Base-by-base conservation (phyloP, 2,329 filamentous ascomycete species). In the Fusarium beomiforme region DNA sequence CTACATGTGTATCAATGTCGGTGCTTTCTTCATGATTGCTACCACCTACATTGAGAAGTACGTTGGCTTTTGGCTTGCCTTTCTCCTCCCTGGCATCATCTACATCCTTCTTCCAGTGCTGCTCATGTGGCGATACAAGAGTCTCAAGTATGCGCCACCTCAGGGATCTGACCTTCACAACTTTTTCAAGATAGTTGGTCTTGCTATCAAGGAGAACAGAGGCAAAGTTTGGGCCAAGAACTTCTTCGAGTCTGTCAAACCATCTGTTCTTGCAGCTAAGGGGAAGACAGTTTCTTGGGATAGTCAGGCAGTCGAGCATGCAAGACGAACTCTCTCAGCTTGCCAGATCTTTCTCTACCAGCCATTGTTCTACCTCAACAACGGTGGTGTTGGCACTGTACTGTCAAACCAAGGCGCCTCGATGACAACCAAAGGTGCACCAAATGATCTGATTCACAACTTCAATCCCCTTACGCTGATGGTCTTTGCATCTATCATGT, bases 391-490 rank as follows among this genome's bases (percentile, higher is more conserved):
- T 16, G 31, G 47, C 0, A 50, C 31, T 1, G 47, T 50, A 11
- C 19, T 50, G 1, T 50, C 47, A 14, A 50, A 50, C 2, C 47
- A 50, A 16, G 47, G 47, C 17, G 47, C 47, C 4, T n/a, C 47
- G 4, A 50, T 86, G 80, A 82, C 79, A 11, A 79, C 79, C n/a
- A 77, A 85, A 57, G 85, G 86, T 14, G 84, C 85, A 1, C 86
- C 86, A 11, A 92, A 91, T 75, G 90, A 92, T 75, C 79, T 91
- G 12, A 80, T 92, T 29, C 80, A 83, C 58, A 87, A 90, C 76
- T 82, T 91, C 64, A 88, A 91, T 73, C 85, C 89, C 0, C 79
- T 91, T 39, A 83, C 85, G 29, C 87, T 90, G 64, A 85, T 92
- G 66, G 79, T 91, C 8, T 49, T 78, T n/a, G 77, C 76, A 0